Evolutionary conservation across 306 rosid genomes (phyloP), one percentile per base, ranked within the genome.

Genomic region (Vicia sativa): DNA sequence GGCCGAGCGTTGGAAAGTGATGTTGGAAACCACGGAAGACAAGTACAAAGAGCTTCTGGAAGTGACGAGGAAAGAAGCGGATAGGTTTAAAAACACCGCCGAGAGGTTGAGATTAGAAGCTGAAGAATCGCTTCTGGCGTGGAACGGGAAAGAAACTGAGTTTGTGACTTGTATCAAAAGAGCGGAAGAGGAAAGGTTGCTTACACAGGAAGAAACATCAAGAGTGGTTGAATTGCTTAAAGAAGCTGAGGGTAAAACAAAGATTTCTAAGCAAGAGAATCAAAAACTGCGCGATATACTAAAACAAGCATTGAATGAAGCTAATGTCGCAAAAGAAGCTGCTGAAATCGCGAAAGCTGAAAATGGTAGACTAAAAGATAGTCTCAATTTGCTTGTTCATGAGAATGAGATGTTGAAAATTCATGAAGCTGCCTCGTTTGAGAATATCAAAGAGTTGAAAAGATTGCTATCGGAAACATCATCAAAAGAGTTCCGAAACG

Each of bases 221-320:
- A 76, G 78, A 38, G 38, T 84, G 45, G 46, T 65, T 9, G 89
- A 84, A 6, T 11, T 65, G 44, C 52, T 87, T 0, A 72, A 23
- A 0, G 85, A 71, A 13, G 82, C 82, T 0, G 93, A 87, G 60
- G 54, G 14, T 35, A 83, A 77, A 44, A 56, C 7, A 5, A 60
- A 37, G 59, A 67, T 56, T 11, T 81, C 98, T 0, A 92, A 85
- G 77, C 96, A 83, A 54, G 98, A 92, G 46, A 90, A 80, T 49
- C 84, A 79, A 5, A 90, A 87, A 76, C 4, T 93, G 37, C 81
- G 98, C 0, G 98, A 93, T 67, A 90, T 93, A 67, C 86, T 93
- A 3, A 93, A 93, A 66, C 98, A 93, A 39, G 98, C 97, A 0
- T 57, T 93, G 66, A 93, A 78, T 50, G 98, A 93, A 80, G 74